Evolutionary conservation across 768 basidiomycete species (phyloP).

Genomic region (Nevesoporus exiguus): DNA sequence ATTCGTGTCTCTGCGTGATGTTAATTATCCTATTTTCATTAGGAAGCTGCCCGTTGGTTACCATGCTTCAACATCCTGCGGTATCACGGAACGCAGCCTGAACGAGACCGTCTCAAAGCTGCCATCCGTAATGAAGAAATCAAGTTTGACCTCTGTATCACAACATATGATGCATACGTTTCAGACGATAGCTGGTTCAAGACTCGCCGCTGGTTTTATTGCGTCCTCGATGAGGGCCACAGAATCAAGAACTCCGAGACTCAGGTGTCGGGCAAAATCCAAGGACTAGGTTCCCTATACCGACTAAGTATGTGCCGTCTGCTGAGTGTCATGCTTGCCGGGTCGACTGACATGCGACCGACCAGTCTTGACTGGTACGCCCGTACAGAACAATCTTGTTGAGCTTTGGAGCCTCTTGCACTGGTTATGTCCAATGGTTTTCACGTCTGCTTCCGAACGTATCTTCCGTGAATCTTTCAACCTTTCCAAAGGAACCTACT

Average conservation of each 20-base stretch:
- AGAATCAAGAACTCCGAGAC: slow-evolving; percentile 68
- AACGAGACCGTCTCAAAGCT: slow-evolving; percentile 54
- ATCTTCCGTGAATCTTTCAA: slow-evolving; percentile 53
- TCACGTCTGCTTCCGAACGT: slow-evolving; percentile 44
- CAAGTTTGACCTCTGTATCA: slow-evolving; percentile 50
- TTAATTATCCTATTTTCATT: slow-evolving; percentile 1
- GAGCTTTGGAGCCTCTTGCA: slow-evolving; percentile 57
- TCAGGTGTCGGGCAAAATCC: slow-evolving; percentile 48
- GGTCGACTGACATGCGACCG: neutral
- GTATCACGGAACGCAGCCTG: slow-evolving; percentile 55
- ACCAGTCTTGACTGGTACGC: slow-evolving; percentile 68
- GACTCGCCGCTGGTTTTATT: slow-evolving; percentile 52
- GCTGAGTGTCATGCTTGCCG: neutral
- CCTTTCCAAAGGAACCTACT: slow-evolving; percentile 50
- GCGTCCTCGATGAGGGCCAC: slow-evolving; percentile 67
- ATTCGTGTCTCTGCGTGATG: neutral
- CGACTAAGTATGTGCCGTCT: slow-evolving; percentile 43
- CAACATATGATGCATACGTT: slow-evolving; percentile 66
- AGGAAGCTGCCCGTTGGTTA: slow-evolving; percentile 55
- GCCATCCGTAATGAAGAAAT: slow-evolving; percentile 36
- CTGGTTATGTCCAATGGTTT: slow-evolving; percentile 54
- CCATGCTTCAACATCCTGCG: slow-evolving; percentile 52
- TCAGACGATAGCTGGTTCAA: slow-evolving; percentile 61
- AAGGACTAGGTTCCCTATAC: slow-evolving; percentile 53
- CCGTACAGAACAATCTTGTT: slow-evolving; percentile 62